phyloP scores from a whole-genome alignment of 805 yeast genomes.

The Sungouiozyma ichnusensis region DNA sequence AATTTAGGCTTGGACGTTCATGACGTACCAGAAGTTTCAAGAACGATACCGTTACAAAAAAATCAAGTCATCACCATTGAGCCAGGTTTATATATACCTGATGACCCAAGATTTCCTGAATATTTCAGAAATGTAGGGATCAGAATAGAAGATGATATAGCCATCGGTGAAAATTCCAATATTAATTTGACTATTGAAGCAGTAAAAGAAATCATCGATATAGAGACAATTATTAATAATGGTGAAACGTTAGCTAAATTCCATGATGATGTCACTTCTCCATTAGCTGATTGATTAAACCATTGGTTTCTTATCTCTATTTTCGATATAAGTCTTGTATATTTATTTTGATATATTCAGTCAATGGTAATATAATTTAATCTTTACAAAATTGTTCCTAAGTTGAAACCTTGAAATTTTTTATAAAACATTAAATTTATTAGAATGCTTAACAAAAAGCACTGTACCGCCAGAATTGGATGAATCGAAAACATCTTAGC shows the following conservation, averaged over 20 bases:
- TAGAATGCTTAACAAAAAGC: no score
- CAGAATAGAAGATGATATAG: conserved; percentile 90
- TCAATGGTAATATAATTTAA: no score
- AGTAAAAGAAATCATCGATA: conserved; percentile 73
- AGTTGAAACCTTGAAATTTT: no score
- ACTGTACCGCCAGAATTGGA: no score
- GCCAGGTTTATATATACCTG: conserved; percentile 90
- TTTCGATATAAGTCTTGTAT: no score
- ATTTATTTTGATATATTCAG: no score
- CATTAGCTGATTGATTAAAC: conserved; percentile 10
- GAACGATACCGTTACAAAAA: conserved; percentile 40
- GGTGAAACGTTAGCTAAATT: conserved; percentile 43
- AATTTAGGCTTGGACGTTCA: conserved; percentile 89
- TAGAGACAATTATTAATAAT: conserved; percentile 54
- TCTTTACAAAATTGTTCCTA: no score
- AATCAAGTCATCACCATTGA: conserved; percentile 91
- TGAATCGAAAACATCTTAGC: no score
- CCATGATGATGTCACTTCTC: conserved; percentile 34
- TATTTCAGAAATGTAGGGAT: conserved; percentile 83
- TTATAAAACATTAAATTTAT: no score
- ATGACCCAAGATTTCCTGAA: conserved; percentile 56
- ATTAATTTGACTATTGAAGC: conserved; percentile 70
- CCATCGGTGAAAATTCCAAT: conserved; percentile 51
- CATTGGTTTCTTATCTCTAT: no score
- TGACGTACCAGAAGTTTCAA: conserved; percentile 59